Evolutionary conservation across 1,284 basidiomycete species (phyloP).

Genomic region (Trichosporon asahii): DNA sequence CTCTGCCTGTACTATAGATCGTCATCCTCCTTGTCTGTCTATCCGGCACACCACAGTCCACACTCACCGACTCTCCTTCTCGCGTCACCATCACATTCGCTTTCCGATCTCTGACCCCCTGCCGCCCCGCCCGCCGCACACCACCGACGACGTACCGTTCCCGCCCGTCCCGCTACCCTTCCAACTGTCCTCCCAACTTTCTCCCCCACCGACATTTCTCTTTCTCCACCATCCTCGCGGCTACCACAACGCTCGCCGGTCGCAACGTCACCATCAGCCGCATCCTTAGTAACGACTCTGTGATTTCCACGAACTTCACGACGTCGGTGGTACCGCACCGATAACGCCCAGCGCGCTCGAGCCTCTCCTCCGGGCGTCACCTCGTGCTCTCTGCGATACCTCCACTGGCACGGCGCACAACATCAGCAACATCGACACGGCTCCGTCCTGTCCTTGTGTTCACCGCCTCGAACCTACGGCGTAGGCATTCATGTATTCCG

Average conservation of each 20-base stretch:
- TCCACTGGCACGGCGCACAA: background rate
- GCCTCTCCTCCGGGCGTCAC: background rate
- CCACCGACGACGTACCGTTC: background rate
- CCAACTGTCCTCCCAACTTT: background rate
- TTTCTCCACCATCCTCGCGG: background rate
- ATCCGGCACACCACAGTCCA: background rate
- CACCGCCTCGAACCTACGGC: background rate
- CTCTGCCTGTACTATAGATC: background rate
- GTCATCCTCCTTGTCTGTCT: background rate
- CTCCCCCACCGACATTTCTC: background rate
- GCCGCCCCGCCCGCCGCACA: background rate
- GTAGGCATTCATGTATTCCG: background rate
- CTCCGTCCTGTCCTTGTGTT: background rate
- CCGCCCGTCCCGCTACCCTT: conserved; percentile 6
- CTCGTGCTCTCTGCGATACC: background rate
- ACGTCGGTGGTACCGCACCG: background rate
- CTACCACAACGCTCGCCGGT: background rate
- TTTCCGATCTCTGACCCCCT: background rate
- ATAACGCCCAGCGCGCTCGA: background rate
- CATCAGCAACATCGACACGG: background rate
- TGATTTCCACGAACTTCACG: background rate
- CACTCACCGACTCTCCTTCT: background rate
- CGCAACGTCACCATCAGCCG: background rate
- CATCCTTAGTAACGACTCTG: background rate
- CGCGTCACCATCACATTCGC: background rate